Conservation (phyloP, 129 eudicot species). For the sunflower (Helianthus annuus) region DNA sequence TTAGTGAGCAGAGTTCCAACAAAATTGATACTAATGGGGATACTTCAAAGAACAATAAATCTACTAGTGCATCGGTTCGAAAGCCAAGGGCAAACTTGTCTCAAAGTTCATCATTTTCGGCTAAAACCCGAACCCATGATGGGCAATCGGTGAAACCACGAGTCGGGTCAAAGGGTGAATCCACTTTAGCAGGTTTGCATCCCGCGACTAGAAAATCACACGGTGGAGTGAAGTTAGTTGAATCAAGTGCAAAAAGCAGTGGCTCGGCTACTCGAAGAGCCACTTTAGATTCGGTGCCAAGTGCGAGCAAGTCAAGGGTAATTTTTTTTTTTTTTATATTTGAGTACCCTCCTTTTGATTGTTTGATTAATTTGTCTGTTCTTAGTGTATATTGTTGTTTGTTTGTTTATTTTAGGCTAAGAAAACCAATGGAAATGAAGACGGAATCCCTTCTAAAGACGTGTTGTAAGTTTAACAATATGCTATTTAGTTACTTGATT, state of each 20-base stretch:
- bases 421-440: slow-evolving; percentile 50
- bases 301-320: slow-evolving; percentile 46
- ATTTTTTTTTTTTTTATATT: background rate
- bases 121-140: slow-evolving; percentile 42
- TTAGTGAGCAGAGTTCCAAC: background rate
- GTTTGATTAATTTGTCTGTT: background rate
- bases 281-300: slow-evolving; percentile 44
- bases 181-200: slow-evolving; percentile 27
- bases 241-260: slow-evolving; percentile 25
- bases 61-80: slow-evolving; percentile 26
- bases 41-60: slow-evolving; percentile 41
- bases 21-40: slow-evolving; percentile 5
- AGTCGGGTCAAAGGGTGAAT: slow-evolving; percentile 38
- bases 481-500: background rate
- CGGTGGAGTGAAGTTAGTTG: slow-evolving; percentile 40
- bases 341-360: background rate
- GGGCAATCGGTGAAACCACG: slow-evolving; percentile 43
- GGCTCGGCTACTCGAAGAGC: slow-evolving; percentile 31
- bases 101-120: slow-evolving; percentile 63
- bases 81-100: slow-evolving; percentile 44
- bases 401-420: slow-evolving; percentile 35
- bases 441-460: slow-evolving; percentile 39
- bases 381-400: slow-evolving; percentile 17
- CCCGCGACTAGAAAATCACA: slow-evolving; percentile 33
- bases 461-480: slow-evolving; percentile 45